A percentile compares a stretch with the other conserved stretches of the same genome.
phyloP scores from a whole-genome alignment of 1,284 basidiomycete genomes.

The Tylopilus sp. region DNA sequence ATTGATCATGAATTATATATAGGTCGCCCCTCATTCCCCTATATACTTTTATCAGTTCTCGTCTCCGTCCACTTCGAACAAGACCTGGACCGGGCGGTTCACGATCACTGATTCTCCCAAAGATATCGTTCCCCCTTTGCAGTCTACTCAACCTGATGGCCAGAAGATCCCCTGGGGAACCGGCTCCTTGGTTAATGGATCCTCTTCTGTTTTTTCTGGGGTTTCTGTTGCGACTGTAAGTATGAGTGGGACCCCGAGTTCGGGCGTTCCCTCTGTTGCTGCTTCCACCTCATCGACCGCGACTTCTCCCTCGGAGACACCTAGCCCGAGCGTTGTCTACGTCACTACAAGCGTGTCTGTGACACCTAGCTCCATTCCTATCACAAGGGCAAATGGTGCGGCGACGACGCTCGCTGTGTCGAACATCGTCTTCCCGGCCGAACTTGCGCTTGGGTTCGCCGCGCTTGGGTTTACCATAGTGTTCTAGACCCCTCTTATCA shows the following conservation, averaged over 20 bases:
- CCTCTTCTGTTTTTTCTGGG: conserved; percentile 34
- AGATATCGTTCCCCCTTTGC: conserved; percentile 45
- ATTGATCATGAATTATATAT: not conserved
- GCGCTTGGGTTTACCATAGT: conserved; percentile 18
- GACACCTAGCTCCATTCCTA: conserved; percentile 1
- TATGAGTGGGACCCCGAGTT: not conserved
- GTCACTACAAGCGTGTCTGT: not conserved
- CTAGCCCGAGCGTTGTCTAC: not conserved
- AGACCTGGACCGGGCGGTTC: conserved; percentile 78
- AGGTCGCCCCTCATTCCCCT: conserved; percentile 65
- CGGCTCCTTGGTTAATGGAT: conserved; percentile 50
- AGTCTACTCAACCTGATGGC: conserved; percentile 52
- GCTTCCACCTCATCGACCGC: not conserved
- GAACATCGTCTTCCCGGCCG: conserved; percentile 11
- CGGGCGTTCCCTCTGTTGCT: not conserved
- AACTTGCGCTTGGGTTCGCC: conserved; percentile 18
- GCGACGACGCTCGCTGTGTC: conserved; percentile 1
- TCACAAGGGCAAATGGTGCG: conserved; percentile 10
- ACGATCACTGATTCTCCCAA: conserved; percentile 60
- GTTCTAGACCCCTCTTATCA: conserved; percentile 18
- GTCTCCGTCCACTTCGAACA: conserved; percentile 37
- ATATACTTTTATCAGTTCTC: conserved; percentile 82
- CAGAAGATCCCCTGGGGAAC: conserved; percentile 62
- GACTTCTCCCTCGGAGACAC: not conserved
- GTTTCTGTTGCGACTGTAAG: not conserved